phyloP scores from a whole-genome alignment of 148 eudicot genomes.

The Chenopodium formosanum region DNA sequence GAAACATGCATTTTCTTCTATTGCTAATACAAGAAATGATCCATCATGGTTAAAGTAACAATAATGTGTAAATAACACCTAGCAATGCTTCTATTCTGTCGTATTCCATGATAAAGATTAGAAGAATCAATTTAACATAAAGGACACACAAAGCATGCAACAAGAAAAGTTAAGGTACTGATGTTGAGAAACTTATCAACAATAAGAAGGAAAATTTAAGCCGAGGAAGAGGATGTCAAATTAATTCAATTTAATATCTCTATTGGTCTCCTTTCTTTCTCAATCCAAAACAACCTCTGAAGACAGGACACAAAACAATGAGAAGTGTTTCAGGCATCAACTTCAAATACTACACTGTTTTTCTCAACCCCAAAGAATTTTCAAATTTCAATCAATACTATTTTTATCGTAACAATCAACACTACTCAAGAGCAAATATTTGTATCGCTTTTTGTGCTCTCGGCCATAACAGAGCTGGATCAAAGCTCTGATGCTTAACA shows the following conservation, averaged over 20 bases:
- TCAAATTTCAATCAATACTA: neutral
- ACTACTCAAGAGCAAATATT: neutral
- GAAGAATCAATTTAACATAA: neutral
- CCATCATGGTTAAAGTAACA: no score
- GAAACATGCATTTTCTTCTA: no score
- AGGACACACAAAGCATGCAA: neutral
- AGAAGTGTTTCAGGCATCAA: neutral
- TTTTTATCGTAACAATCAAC: neutral
- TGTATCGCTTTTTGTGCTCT: neutral
- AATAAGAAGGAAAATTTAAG: neutral
- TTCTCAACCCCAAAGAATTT: neutral
- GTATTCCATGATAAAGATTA: neutral
- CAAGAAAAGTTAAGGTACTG: neutral
- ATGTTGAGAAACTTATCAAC: neutral
- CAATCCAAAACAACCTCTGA: neutral
- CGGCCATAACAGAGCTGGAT: neutral
- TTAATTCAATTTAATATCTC: neutral
- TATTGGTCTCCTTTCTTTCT: neutral
- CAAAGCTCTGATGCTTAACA: neutral
- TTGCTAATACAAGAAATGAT: no score
- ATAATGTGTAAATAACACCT: no score
- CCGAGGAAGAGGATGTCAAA: neutral
- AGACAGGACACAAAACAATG: neutral
- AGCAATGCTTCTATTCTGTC: neutral
- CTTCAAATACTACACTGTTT: neutral